Evolutionary conservation across 192 early-diverging fungal species (phyloP), one percentile per base, ranked within the genome.

Genomic region (Coemansia sp.): DNA sequence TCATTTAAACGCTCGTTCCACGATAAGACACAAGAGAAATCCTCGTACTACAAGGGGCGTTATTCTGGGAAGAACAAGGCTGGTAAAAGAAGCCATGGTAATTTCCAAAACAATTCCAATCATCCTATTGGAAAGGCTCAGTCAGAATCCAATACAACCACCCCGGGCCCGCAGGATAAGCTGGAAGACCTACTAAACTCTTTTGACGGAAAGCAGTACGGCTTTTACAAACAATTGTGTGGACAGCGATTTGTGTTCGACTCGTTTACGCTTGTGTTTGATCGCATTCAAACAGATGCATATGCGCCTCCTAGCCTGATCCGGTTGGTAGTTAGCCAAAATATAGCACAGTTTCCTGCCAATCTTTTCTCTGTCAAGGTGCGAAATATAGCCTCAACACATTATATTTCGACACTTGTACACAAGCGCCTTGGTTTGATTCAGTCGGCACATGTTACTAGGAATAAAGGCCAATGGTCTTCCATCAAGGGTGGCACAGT

Each of bases 301-400:
- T 88, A 71, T 62, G 87, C 87, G 12, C 77, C 87, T 3, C 85
- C 87, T 4, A 84, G 80, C 41, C 47, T 63, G 48, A 76, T 88
- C 8, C 71, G 87, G 4, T 61, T 86, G 5, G 65, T 62, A 6
- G 69, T 88, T 19, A 42, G 59, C 8, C 84, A 86, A 59, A 41
- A 43, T 0, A 39, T 41, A 9, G 78, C 78, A 1, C 49, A 52
- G 37, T 83, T 86, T 46, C 82, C 85, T 4, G 15, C 15, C 3
- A 12, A 49, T 13, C 63, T 72, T 37, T 82, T 61, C 43, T 63
- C 60, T 3, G 74, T 62, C 16, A 70, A 66, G 13, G 55, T 63
- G 22, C 78, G 84, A 4, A 56, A 59, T 8, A 51, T 76, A 2
- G 85, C 85, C 19, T 65, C 80, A 3, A 59, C 68, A 8, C 81